Conservation (phyloP, 345 rosid species). For the Carallia brachiata region DNA sequence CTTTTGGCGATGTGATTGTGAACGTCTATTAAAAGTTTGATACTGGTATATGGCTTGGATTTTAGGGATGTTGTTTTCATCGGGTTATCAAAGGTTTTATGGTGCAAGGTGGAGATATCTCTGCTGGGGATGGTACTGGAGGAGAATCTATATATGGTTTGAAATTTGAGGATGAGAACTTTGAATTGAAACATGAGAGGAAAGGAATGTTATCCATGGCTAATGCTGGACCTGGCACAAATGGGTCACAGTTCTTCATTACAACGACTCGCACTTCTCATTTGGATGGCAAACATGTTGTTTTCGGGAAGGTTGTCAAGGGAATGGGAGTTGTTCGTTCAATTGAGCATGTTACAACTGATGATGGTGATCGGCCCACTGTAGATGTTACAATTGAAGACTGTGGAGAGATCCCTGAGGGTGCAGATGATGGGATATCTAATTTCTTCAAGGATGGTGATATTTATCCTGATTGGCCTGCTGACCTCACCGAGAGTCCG, state of each 20-base stretch:
- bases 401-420: conserved; percentile 81
- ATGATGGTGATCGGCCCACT: conserved; percentile 53
- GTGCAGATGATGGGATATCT: conserved; percentile 69
- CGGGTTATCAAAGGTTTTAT: conserved; percentile 81
- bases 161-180: conserved; percentile 91
- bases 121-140: conserved; percentile 88
- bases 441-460: conserved; percentile 95
- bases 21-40: neutral
- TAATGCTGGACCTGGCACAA: conserved; percentile 83
- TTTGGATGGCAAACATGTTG: conserved; percentile 90
- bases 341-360: conserved; percentile 61
- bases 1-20: neutral
- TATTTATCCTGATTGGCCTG: conserved; percentile 83
- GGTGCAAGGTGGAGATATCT: conserved; percentile 95
- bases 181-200: conserved; percentile 85
- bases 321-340: conserved; percentile 97
- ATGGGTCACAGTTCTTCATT: conserved; percentile 93
- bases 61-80: conserved; percentile 79
- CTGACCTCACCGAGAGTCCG: conserved; percentile 66
- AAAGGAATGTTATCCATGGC: conserved; percentile 97
- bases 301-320: conserved; percentile 81
- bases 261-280: conserved; percentile 82
- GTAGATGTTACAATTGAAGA: conserved; percentile 58
- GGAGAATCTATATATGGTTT: conserved; percentile 90
- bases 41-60: conserved; percentile 12